Evolutionary conservation across 2,329 filamentous ascomycete genomes (phyloP), one percentile per base, ranked within the genome.

Genomic region (Metarhizium sp.): DNA sequence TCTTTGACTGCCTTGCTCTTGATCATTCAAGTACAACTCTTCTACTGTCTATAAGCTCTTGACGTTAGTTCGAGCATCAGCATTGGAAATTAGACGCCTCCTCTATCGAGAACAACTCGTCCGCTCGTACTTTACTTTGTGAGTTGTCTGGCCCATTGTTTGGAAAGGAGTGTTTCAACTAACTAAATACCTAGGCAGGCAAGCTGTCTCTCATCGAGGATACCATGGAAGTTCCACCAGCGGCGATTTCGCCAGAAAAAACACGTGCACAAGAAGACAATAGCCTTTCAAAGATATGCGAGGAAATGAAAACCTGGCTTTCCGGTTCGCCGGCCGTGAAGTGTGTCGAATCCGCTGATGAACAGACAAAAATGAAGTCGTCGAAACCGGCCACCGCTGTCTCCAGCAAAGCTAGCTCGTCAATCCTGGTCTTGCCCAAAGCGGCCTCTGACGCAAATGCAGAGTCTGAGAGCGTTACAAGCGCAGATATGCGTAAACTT

Each of bases 241-340:
- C 32, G 34, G 30, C 14, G 20, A 43, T 1, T 18, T 18, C 20
- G 14, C 38, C 50, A 16, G 16, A 6, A 16, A 53, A 32, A 14
- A 47, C 54, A 14, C 18, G 13, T 14, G 13, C n/a, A 13, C 18
- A 49, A 36, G 46, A 48, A 13, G 38, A 32, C 14, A 38, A 53
- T 16, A 40, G 16, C 11, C 40, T 56, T 42, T 29, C 55, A 18
- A 51, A 51, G 32, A 47, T 56, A 18, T 56, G 55, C 42, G 30
- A 54, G 20, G 47, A 51, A 43, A 54, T 56, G 51, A 56, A 48
- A n/a, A 30, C 20, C 16, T 56, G 55, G 55, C 52, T 56, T 43
- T 47, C 18, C 2, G 11, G 30, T 14, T 20, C 25, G 13, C 48
- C 20, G 14, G 45, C 38, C 13, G 14, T 11, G 38, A 40, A 40